Base-by-base conservation (phyloP, 2,329 filamentous ascomycete species). In the Botrytis pseudocinerea region DNA sequence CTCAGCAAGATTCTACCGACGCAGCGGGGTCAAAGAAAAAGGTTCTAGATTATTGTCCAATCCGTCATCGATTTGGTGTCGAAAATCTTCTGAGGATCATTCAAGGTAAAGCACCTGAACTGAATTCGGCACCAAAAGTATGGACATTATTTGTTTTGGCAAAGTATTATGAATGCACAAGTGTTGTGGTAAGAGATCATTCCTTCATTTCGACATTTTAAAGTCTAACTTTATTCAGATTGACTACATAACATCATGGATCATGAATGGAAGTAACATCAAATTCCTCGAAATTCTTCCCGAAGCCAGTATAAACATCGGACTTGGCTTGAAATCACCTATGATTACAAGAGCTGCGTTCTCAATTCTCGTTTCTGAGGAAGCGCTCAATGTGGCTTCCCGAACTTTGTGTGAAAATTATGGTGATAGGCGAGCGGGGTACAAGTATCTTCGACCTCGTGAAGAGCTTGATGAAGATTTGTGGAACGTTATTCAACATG, bases 141-240 rank as follows among this genome's bases (percentile, higher is more conserved):
- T 93, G 89, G 85, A 92, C 90, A 0, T 84, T 92, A n/a, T 87
- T 89, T 48, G 87, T 86, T 4, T 80, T 93, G 14, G 87, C 89
- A 12, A 87, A 88, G 74, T 84, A 89, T 57, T 86, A 91, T 69
- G 87, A 89, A 42, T 87, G 88, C 72, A 79, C 80, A 2, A 75
- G 77, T 7, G 79, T 83, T 12, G 80, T 89, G 32, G 85, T 85
- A 83, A 76, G 76, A 76, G 25, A 28, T 18, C n/a, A 28, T 62
- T 32, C 12, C 22, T 32, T 18, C 20, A 60, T 28, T 35, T 32
- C 28, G 20, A 35, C 1, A n/a, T 28, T 51, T 79, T 1, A 71
- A n/a, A 28, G 42, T 18, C 66, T 70, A n/a, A 73, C 25, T 35
- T 62, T 1, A 42, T 54, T 60, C 40, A 78, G 76, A 57, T 79